Percentiles rank a stretch among this genome's conserved stretches.
phyloP scores from a whole-genome alignment of 2,329 filamentous ascomycete species.

The Talaromyces islandicus region DNA sequence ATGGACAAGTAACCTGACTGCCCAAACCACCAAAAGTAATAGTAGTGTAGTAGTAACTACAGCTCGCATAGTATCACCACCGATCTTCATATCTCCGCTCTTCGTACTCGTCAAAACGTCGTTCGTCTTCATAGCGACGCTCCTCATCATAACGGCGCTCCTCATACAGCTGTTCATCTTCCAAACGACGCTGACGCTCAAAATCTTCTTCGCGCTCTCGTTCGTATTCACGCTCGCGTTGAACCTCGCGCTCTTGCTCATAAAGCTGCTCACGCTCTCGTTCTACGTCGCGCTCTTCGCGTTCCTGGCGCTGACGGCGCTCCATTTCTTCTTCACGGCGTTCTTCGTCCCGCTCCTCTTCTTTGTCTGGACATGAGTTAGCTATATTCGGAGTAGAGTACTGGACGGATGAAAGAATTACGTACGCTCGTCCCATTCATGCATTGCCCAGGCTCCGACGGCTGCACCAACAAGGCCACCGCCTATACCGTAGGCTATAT shows the following conservation, averaged over 20 bases:
- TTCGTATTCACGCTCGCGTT: conserved; percentile 6
- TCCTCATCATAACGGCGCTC: neutral
- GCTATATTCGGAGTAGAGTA: neutral
- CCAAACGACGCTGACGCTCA: neutral
- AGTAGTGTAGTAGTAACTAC: neutral
- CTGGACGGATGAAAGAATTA: neutral
- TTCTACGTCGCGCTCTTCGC: conserved; percentile 2
- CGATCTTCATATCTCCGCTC: conserved; percentile 3
- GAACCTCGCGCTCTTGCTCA: conserved; percentile 3
- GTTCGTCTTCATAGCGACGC: conserved; percentile 5
- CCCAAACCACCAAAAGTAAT: neutral
- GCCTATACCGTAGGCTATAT: conserved; percentile 5
- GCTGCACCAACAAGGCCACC: conserved; percentile 7
- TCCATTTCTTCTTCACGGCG: conserved; percentile 5
- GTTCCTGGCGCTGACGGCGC: neutral
- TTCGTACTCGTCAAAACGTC: conserved; percentile 2
- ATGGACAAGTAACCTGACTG: neutral
- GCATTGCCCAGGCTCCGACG: conserved; percentile 8
- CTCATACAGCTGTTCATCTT: too few species aligned
- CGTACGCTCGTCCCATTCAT: conserved; percentile 8
- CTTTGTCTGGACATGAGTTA: neutral
- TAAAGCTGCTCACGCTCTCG: conserved; percentile 3
- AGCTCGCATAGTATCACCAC: conserved; percentile 1
- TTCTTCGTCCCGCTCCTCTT: conserved; percentile 8
- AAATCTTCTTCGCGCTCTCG: neutral